These are phyloP conservation scores for Nicotiana otophora DNA, from an alignment of 257 asterid genomes.

Conservation along the genomic window DNA sequence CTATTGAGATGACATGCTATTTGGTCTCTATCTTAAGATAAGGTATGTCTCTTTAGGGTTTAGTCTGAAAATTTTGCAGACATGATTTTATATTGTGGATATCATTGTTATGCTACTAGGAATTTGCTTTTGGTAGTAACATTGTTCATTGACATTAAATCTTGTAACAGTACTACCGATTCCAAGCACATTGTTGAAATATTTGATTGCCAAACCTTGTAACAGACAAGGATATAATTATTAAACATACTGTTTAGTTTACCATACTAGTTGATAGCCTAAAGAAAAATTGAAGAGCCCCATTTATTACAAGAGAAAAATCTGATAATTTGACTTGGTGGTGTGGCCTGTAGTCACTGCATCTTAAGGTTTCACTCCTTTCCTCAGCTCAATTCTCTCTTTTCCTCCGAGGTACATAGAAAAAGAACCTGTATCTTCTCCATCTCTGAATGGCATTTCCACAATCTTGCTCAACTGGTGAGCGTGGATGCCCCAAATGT, in stretches of 20 bases:
- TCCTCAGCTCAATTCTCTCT: not conserved
- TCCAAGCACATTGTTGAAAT: not conserved
- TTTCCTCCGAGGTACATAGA: not conserved
- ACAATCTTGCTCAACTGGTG: not conserved
- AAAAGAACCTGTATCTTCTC: not conserved
- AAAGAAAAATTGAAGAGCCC: not conserved
- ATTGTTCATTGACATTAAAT: not conserved
- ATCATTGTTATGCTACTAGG: not conserved
- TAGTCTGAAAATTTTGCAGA: not conserved
- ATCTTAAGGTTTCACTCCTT: not conserved
- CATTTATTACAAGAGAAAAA: not conserved
- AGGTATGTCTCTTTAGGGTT: not conserved
- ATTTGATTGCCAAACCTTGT: not conserved
- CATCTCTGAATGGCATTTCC: not conserved
- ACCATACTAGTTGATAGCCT: not conserved
- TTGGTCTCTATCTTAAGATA: not conserved
- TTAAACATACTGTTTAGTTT: no score
- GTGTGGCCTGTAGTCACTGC: not conserved
- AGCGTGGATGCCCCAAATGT: not conserved
- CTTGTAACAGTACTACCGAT: not conserved
- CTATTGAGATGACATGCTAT: not conserved
- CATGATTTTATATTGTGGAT: not conserved
- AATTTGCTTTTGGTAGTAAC: not conserved
- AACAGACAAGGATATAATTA: not conserved
- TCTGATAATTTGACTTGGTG: not conserved